Conservation (phyloP, 768 basidiomycete species). For the Rhizopogon vulgaris region DNA sequence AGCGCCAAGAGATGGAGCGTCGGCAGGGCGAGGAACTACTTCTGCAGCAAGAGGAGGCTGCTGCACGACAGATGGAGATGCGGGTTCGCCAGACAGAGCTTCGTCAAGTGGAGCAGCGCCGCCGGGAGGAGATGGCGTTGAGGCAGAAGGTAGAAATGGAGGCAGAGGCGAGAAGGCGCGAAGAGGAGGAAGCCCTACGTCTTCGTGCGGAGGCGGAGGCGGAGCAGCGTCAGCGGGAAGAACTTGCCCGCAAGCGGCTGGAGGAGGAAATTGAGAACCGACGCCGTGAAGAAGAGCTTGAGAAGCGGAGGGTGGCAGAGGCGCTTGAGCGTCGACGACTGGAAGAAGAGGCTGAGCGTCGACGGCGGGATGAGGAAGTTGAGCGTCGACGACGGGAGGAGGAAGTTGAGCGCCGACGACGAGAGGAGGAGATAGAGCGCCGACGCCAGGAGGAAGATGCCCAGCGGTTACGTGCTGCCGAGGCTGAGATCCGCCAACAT, state of each 20-base stretch:
- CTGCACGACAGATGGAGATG: neutral
- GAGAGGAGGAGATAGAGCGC: neutral
- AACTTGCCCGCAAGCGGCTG: neutral
- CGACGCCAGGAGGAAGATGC: neutral
- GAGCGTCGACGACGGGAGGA: neutral
- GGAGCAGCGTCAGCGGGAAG: neutral
- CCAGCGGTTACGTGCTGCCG: neutral
- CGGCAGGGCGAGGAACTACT: neutral
- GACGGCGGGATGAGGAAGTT: neutral
- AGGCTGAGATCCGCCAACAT: too few species aligned
- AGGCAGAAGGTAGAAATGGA: neutral
- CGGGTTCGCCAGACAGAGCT: neutral
- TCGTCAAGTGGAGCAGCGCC: neutral
- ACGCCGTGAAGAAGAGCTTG: neutral
- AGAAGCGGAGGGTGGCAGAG: neutral
- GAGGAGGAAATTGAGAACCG: neutral
- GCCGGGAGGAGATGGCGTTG: neutral
- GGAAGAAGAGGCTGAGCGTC: neutral
- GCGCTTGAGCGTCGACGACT: neutral
- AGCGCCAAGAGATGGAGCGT: neutral
- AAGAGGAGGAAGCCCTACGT: neutral
- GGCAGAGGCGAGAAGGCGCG: neutral
- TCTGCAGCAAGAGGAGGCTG: neutral
- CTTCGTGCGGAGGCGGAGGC: slow-evolving; percentile 1
- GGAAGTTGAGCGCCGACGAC: neutral